These are phyloP conservation scores for Cordyceps fumosorosea DNA, from an alignment of 2,329 filamentous ascomycete genomes.

Conservation along the genomic window DNA sequence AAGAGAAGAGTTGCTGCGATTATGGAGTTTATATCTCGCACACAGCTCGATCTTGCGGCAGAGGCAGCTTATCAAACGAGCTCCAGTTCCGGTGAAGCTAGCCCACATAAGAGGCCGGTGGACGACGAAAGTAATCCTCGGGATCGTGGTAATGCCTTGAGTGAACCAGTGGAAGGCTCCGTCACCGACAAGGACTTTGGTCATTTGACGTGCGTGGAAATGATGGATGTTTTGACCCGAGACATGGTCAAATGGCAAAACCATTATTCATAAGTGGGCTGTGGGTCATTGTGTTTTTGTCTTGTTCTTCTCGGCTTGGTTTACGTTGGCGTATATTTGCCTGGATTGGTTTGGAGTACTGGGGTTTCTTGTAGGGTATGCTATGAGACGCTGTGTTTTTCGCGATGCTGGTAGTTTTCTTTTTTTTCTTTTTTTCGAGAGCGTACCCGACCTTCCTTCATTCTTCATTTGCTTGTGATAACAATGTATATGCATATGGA, in stretches of 20 bases:
- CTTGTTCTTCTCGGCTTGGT: neutral
- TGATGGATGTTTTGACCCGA: constrained; percentile 82
- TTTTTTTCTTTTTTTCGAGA: too few relatives aligned
- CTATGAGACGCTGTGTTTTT: neutral
- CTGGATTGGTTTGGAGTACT: neutral
- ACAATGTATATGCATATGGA: neutral
- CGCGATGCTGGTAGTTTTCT: neutral
- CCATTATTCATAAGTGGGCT: constrained; percentile 43
- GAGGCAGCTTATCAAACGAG: constrained; percentile 43
- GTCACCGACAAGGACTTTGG: constrained; percentile 54
- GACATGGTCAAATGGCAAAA: constrained; percentile 83
- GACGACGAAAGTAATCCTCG: constrained; percentile 4
- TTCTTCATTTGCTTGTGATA: neutral
- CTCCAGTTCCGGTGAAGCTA: constrained; percentile 31
- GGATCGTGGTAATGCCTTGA: constrained; percentile 12
- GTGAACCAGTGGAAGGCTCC: neutral
- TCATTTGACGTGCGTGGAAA: constrained; percentile 70
- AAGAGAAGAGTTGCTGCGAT: constrained; percentile 77
- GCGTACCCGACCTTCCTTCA: neutral
- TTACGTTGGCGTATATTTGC: neutral
- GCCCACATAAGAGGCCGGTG: constrained; percentile 31
- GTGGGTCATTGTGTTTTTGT: neutral
- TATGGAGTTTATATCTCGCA: constrained; percentile 82
- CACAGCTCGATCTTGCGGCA: constrained; percentile 78
- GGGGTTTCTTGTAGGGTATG: neutral